phyloP scores from a whole-genome alignment of 768 basidiomycete genomes.

The Lentinula raphanica region DNA sequence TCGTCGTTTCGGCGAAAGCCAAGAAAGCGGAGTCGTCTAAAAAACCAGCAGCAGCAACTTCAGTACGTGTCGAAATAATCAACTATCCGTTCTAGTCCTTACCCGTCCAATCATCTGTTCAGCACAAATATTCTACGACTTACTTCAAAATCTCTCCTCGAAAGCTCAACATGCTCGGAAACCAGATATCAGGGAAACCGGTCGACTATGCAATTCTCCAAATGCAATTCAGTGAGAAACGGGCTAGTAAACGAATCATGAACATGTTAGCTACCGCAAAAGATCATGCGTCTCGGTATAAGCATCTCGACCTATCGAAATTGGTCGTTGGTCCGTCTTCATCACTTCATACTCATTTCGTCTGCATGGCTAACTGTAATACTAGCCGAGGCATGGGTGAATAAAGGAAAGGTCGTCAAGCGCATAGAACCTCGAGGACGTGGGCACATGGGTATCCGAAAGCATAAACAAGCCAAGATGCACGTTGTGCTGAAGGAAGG shows the following conservation, averaged over 20 bases:
- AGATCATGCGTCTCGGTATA: constrained; percentile 76
- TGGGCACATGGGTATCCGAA: constrained; percentile 71
- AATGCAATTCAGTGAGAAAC: constrained; percentile 94
- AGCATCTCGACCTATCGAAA: constrained; percentile 64
- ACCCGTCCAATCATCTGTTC: neutral
- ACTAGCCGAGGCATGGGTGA: constrained; percentile 90
- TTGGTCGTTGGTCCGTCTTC: constrained; percentile 71
- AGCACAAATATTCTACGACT: constrained; percentile 93
- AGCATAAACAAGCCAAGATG: constrained; percentile 70
- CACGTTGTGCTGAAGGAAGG: constrained; percentile 78
- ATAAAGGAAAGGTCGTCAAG: constrained; percentile 66
- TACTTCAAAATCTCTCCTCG: constrained; percentile 92
- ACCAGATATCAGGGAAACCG: constrained; percentile 85
- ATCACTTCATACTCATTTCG: neutral
- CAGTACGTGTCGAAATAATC: neutral
- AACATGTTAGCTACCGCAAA: constrained; percentile 85
- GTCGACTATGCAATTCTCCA: constrained; percentile 95
- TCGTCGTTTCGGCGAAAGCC: neutral
- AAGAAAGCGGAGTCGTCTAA: neutral
- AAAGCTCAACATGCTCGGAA: constrained; percentile 84
- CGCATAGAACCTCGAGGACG: constrained; percentile 81
- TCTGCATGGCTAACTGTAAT: constrained; percentile 2
- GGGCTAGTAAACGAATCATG: constrained; percentile 79
- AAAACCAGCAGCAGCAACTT: neutral
- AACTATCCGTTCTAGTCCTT: neutral